Base-by-base conservation (phyloP, 2,329 filamentous ascomycete genomes). In the Stemphylium beticola region DNA sequence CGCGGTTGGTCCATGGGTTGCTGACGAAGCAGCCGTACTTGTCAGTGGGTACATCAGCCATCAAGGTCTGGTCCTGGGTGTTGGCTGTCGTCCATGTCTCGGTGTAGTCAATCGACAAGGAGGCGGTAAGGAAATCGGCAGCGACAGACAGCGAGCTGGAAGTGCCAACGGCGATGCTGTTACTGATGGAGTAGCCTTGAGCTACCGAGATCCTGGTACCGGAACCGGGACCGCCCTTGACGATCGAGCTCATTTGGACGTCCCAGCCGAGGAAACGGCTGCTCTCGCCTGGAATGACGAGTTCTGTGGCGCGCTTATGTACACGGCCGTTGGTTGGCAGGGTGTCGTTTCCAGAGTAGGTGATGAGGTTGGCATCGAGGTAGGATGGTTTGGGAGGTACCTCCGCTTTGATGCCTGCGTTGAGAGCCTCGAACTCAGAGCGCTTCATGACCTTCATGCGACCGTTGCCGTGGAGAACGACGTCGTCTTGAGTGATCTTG, bases 1-100 rank as follows among this genome's bases (percentile, higher is more conserved):
- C 66, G 26, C 70, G 69, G 54, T 66, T 71, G 17, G 67, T 75
- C 62, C 59, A 64, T 4, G 66, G 72, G 62, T 75, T 79, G 62
- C 70, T 77, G 17, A 79, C 74, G 33, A 78, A 72, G 14, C 74
- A 67, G 18, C 76, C 77, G 54, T 72, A 76, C 61, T 77, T 73
- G 40, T 71, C 75, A 0, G 51, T 61, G 1, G 76, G 74, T 0
- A 79, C 71, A 4, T 52, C 59, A 45, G 70, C 76, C 5, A 54
- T 56, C 47, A 76, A 74, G 2, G 60, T 58, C 38, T 73, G 66
- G 0, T 68, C 60, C 51, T 76, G 64, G 0, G 61, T 44, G 18
- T n/a, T 14, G 18, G 18, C 6, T 1, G 71, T 73, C 4, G 69
- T 64, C 77, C 76, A 79, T 2, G 65, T 60, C 29, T 60, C 33